Base-by-base conservation (phyloP, 192 early-diverging fungal genomes). In the Coemansia sp. region DNA sequence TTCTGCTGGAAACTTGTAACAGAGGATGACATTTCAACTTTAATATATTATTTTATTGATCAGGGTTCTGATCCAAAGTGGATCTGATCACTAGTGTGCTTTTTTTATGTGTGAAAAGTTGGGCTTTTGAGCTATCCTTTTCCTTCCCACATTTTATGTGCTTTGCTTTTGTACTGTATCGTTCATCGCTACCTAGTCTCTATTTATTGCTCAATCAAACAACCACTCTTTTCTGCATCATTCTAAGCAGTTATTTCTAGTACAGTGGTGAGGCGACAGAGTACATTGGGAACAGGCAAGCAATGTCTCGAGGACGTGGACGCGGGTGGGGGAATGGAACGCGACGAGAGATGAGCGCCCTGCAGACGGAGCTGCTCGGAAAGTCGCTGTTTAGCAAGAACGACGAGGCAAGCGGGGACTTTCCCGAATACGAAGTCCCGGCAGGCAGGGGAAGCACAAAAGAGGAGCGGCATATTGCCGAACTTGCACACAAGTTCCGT, bases 311-410 rank as follows among this genome's bases (percentile, higher is more conserved):
- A 47, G 80, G 80, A 58, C 64, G 68, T 53, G 77, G 77, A 16
- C 77, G 77, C 38, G 77, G 77, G n/a, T 65, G 79, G 23, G 81
- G 80, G 16, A 50, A 54, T 12, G 76, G 76, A 12, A 50, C 44
- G 19, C 62, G 79, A 40, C 79, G 71, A 43, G 67, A 75, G 39
- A 74, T 83, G 68, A 75, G 67, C 16, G 76, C 68, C 0, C 74
- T 83, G 45, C 81, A 84, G 54, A 75, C 81, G 1, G 81, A 84
- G 59, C 67, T 83, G 47, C 37, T 66, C 15, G 69, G 73, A 18
- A 61, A 48, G n/a, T 64, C 70, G 9, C 45, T 79, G 39, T 68
- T 78, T 16, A 56, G 37, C 53, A 71, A 68, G 48, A 48, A 26
- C 23, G 64, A 63, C 1, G 66, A 65, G 38, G 65, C 37, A 47